Evolutionary conservation across 768 basidiomycete genomes (phyloP).

Genomic region (Kwoniella sp.): DNA sequence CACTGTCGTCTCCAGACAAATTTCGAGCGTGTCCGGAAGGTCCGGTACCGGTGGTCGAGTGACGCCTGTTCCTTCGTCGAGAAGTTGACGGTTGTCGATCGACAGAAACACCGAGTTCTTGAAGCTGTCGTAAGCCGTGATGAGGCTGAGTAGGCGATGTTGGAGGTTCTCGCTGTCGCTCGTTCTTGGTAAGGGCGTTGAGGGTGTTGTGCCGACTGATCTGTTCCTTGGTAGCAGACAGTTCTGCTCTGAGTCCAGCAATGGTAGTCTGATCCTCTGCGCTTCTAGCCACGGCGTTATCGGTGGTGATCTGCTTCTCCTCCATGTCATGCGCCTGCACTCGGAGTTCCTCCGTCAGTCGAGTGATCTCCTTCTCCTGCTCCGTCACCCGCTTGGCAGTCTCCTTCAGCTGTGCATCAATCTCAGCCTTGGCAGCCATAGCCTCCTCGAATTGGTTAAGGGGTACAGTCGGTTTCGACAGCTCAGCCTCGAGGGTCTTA

Average conservation of each 20-base stretch:
- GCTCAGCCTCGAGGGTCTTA: conserved; percentile 70
- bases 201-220: conserved; percentile 93
- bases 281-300: conserved; percentile 63
- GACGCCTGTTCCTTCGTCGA: conserved; percentile 39
- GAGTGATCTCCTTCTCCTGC: conserved; percentile 80
- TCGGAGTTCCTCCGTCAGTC: conserved; percentile 74
- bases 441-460: conserved; percentile 72
- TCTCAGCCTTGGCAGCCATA: conserved; percentile 70
- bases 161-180: conserved; percentile 73
- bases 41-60: conserved; percentile 50
- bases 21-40: conserved; percentile 62
- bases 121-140: conserved; percentile 64
- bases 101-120: conserved; percentile 45
- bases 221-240: conserved; percentile 88
- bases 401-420: conserved; percentile 80
- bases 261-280: conserved; percentile 83
- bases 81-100: conserved; percentile 26
- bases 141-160: conserved; percentile 69
- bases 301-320: conserved; percentile 66
- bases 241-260: conserved; percentile 84
- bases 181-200: conserved; percentile 75
- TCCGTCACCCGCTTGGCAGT: conserved; percentile 70
- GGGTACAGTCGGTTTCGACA: conserved; percentile 73
- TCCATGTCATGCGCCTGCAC: conserved; percentile 76
- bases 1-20: conserved; percentile 75